Conservation (phyloP, 1,284 basidiomycete species). For the Cryptococcus sp. region DNA sequence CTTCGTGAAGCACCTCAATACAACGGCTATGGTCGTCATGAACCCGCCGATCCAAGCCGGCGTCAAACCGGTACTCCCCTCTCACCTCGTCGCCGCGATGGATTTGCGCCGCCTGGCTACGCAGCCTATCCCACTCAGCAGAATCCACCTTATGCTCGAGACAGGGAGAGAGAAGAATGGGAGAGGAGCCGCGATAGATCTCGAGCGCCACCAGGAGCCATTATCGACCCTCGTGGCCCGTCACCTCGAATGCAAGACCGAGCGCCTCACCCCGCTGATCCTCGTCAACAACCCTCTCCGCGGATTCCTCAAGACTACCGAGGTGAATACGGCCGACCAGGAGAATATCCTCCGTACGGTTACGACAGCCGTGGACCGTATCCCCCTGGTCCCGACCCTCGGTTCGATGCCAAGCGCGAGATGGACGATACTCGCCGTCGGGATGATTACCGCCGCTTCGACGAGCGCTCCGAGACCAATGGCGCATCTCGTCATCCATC, state of each 20-base stretch:
- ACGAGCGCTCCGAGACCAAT: conserved; percentile 9
- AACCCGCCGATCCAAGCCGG: conserved; percentile 30
- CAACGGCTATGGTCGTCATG: conserved; percentile 29
- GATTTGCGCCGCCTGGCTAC: conserved; percentile 25
- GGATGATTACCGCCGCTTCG: conserved; percentile 14
- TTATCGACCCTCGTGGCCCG: conserved; percentile 30
- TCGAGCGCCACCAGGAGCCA: conserved; percentile 12
- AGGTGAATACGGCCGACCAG: conserved; percentile 21
- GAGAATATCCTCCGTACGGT: conserved; percentile 23
- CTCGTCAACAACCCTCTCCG: conserved; percentile 28
- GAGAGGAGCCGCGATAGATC: conserved; percentile 44
- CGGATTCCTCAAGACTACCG: conserved; percentile 24
- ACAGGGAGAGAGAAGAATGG: conserved; percentile 52
- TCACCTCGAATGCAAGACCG: conserved; percentile 41
- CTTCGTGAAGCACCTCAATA: conserved; percentile 16
- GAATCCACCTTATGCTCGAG: conserved; percentile 34
- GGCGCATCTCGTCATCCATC: conserved; percentile 21
- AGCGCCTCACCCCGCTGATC: conserved; percentile 17
- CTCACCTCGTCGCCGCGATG: conserved; percentile 39
- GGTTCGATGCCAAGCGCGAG: conserved; percentile 25
- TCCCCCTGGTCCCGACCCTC: conserved; percentile 21
- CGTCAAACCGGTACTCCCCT: conserved; percentile 36
- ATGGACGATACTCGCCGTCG: conserved; percentile 16
- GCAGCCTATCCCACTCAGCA: conserved; percentile 22
- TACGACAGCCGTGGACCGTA: conserved; percentile 24